Evolutionary conservation across 257 asterid genomes (phyloP).

Genomic region (Penstemon newberryi): DNA sequence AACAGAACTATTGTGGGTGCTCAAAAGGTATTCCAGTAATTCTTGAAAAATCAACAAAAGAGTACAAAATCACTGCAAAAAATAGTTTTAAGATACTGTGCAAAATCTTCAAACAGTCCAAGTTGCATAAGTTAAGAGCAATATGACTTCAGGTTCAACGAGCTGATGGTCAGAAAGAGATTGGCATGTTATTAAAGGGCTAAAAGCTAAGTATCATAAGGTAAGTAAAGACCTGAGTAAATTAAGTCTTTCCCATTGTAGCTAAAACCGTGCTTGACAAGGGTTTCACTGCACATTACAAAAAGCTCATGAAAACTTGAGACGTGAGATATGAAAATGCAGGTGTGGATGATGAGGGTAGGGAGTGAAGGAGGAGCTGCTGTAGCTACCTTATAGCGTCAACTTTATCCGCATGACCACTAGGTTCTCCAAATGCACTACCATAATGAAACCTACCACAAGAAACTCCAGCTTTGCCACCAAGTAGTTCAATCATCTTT

Average conservation of each 20-base stretch:
- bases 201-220: constrained; percentile 17
- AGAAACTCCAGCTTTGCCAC: constrained; percentile 97
- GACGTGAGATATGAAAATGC: constrained; percentile 22
- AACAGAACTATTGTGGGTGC: too few species aligned
- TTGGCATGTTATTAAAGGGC: neutral
- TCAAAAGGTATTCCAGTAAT: neutral
- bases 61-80: neutral
- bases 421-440: constrained; percentile 96
- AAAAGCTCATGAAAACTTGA: constrained; percentile 26
- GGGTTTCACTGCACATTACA: constrained; percentile 73
- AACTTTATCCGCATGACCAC: constrained; percentile 96
- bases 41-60: constrained; percentile 12
- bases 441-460: constrained; percentile 97
- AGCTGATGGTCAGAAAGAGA: too few species aligned
- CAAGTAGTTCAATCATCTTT: constrained; percentile 95
- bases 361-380: neutral
- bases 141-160: too few species aligned
- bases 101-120: too few species aligned
- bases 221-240: constrained; percentile 64
- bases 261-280: constrained; percentile 88
- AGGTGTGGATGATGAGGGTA: neutral
- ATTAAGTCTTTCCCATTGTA: constrained; percentile 90
- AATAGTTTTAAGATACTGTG: too few species aligned
- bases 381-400: constrained; percentile 73
- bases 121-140: too few species aligned